Evolutionary conservation across 306 rosid species (phyloP), one percentile per base, ranked within the genome.

Genomic region (Macrotyloma uniflorum): DNA sequence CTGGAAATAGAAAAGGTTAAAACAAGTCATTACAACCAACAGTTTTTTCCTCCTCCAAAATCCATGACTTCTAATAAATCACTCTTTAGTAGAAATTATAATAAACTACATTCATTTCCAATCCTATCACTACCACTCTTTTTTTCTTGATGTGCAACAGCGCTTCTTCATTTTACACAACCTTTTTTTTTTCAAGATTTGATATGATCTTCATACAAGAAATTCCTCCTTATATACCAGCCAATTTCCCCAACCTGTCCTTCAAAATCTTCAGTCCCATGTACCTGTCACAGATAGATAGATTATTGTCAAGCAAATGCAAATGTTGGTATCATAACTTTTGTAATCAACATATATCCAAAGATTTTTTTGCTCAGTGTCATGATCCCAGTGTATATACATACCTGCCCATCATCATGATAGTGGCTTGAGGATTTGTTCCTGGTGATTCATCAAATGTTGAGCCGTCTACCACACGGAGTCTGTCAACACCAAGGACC

Each of bases 371-470:
- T 26, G 35, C 23, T 35, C 36, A 22, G 10, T 36, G 58, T 9
- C 23, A 50, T 22, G 50, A 40, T 77, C 30, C 28, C 13, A 57
- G 14, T 40, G 9, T 45, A 32, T 76, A 82, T 79, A 91, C 98
- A 78, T 79, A 92, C 98, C 98, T 95, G 40, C 98, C 98, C 97
- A 95, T 92, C 98, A 95, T 92, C 97, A 95, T 58, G 57, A 95
- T 93, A 40, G 98, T 92, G 77, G 84, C 98, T 74, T 92, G 98
- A 85, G 98, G 98, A 83, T 95, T 95, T 59, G 98, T 91, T 77
- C 98, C 98, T 0, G 98, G 98, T 40, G 98, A 92, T 70, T 87
- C 92, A 3, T 70, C 54, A 75, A 85, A 95, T 0, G 93, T 89
- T 5, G 98, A 95, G 47, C 98, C 97, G 81, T 95, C 98, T 2